Evolutionary conservation across 2,329 filamentous ascomycete species (phyloP).

Genomic region (Pyrenophora teres): DNA sequence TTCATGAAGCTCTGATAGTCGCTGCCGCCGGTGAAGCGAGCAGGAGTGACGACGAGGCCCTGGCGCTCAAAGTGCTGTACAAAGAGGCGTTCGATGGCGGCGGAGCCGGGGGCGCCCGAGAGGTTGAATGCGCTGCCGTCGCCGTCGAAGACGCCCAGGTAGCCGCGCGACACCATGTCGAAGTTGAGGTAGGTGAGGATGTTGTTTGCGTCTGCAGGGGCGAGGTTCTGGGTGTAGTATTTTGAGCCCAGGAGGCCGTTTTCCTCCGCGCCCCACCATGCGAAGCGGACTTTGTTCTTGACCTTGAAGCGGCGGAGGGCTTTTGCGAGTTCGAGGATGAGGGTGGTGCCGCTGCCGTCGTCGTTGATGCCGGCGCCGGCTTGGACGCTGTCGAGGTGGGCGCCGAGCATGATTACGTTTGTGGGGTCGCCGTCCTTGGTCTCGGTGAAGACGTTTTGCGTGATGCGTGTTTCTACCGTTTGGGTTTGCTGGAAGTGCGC

Average conservation of each 20-base stretch:
- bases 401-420: slow-evolving; percentile 48
- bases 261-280: slow-evolving; percentile 50
- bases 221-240: slow-evolving; percentile 45
- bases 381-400: slow-evolving; percentile 47
- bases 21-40: slow-evolving; percentile 47
- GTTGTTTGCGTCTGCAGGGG: slow-evolving; percentile 39
- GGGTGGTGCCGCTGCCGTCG: slow-evolving; percentile 47
- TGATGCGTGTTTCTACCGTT: slow-evolving; percentile 56
- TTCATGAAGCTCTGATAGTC: slow-evolving; percentile 50
- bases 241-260: slow-evolving; percentile 48
- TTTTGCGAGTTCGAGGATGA: slow-evolving; percentile 46
- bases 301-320: slow-evolving; percentile 46
- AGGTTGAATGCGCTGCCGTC: slow-evolving; percentile 44
- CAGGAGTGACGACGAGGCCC: slow-evolving; percentile 24
- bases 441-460: slow-evolving; percentile 51
- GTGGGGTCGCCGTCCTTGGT: slow-evolving; percentile 45
- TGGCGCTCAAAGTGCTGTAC: slow-evolving; percentile 34
- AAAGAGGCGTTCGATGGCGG: slow-evolving; percentile 44
- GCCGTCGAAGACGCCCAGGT: slow-evolving; percentile 49
- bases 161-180: slow-evolving; percentile 50
- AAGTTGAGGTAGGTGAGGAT: slow-evolving; percentile 51
- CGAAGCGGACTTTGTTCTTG: slow-evolving; percentile 50
- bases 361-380: slow-evolving; percentile 50
- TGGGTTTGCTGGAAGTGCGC: slow-evolving; percentile 54
- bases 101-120: slow-evolving; percentile 41